These are phyloP conservation scores for Zymoseptoria pseudotritici DNA, from an alignment of 2,329 filamentous ascomycete species.

Conservation along the genomic window DNA sequence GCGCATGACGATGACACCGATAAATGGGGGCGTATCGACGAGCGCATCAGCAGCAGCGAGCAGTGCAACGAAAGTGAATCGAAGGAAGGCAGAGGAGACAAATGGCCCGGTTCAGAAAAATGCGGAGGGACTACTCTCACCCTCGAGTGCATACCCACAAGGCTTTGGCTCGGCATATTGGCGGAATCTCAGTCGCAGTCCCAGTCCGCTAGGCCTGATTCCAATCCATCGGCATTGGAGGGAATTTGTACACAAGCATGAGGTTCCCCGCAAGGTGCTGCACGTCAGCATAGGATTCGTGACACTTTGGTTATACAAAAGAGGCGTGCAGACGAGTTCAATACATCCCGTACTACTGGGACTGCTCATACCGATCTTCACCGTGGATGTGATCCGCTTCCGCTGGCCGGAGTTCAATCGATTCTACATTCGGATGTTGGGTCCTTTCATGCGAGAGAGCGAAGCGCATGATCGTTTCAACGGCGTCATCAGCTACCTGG, in stretches of 20 bases:
- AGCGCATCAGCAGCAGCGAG: slow-evolving; percentile 8
- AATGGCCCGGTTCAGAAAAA: slow-evolving; percentile 19
- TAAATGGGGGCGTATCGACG: slow-evolving; percentile 20
- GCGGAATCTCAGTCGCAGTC: slow-evolving; percentile 83
- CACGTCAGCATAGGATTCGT: slow-evolving; percentile 97
- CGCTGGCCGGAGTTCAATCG: slow-evolving; percentile 73
- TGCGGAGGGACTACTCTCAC: slow-evolving; percentile 25
- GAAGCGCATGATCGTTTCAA: slow-evolving; percentile 85
- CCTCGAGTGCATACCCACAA: slow-evolving; percentile 23
- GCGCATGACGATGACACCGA: slow-evolving; percentile 12
- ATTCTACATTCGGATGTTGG: slow-evolving; percentile 75
- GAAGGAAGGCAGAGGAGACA: slow-evolving; percentile 28
- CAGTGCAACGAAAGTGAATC: slow-evolving; percentile 8
- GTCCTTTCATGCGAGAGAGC: slow-evolving; percentile 92
- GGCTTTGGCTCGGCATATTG: slow-evolving; percentile 70
- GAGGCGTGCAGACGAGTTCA: slow-evolving; percentile 64
- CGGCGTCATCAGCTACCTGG: slow-evolving; percentile 91
- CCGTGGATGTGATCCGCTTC: slow-evolving; percentile 75
- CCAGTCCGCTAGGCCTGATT: slow-evolving; percentile 86
- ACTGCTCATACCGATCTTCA: slow-evolving; percentile 74
- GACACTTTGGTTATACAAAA: slow-evolving; percentile 75
- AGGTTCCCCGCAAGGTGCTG: slow-evolving; percentile 86
- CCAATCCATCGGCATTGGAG: slow-evolving; percentile 91
- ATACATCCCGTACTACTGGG: slow-evolving; percentile 81
- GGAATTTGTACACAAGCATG: slow-evolving; percentile 85